Percentiles rank a stretch among this genome's conserved stretches.
These are phyloP conservation scores for Stephanodiscus triporus DNA, from an alignment of 108 stramenopile species.

Conservation along the genomic window DNA sequence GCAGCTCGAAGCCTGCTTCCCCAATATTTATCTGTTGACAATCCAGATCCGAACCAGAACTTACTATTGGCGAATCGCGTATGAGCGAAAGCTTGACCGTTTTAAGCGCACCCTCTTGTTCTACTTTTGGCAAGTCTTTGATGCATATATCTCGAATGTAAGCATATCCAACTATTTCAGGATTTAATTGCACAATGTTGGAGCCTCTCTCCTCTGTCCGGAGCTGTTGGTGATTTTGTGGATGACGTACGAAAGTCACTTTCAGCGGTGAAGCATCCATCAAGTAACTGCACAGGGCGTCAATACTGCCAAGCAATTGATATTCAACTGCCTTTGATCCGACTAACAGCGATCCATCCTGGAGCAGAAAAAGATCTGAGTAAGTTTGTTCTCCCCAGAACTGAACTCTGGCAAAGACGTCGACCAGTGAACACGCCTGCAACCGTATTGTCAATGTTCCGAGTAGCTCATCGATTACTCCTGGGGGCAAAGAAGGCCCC, in stretches of 20 bases:
- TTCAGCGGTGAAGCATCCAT: conserved; percentile 45
- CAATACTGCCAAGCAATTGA: conserved; percentile 26
- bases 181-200: neutral
- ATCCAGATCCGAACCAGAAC: neutral
- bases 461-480: conserved; percentile 19
- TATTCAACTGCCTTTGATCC: conserved; percentile 16
- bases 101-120: neutral
- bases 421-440: conserved; percentile 19
- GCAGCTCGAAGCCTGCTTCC: conserved; percentile 14
- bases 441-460: conserved; percentile 36
- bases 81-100: conserved; percentile 9
- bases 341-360: neutral
- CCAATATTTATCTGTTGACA: conserved; percentile 1
- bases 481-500: conserved; percentile 34
- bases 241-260: conserved; percentile 11
- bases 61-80: neutral
- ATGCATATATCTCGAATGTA: conserved; percentile 24
- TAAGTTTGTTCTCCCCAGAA: conserved; percentile 42
- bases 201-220: neutral
- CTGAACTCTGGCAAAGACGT: conserved; percentile 25
- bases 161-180: conserved; percentile 17
- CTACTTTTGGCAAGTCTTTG: neutral
- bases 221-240: neutral
- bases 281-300: conserved; percentile 26
- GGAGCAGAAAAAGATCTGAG: conserved; percentile 1